Evolutionary conservation across 805 yeast genomes (phyloP).

Genomic region (Suhomyces sp.): DNA sequence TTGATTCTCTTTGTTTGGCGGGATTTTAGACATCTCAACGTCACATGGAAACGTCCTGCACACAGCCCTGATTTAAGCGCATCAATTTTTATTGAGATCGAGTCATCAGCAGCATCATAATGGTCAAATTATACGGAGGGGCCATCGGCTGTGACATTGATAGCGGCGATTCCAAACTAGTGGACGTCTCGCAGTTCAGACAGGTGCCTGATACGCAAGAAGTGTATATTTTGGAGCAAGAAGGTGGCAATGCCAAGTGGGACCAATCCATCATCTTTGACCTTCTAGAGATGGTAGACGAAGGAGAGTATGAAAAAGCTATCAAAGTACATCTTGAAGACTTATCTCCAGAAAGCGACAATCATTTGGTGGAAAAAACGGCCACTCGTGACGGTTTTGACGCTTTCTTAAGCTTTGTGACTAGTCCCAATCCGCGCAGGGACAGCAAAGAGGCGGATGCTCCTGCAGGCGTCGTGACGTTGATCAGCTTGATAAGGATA

Average conservation of each 20-base stretch:
- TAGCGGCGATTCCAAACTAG: constrained; percentile 32
- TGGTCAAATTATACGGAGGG: constrained; percentile 62
- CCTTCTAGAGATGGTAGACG: constrained; percentile 51
- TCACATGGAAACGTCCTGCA: not conserved
- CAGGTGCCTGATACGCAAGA: constrained; percentile 94
- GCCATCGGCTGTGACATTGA: constrained; percentile 51
- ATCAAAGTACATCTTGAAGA: constrained; percentile 56
- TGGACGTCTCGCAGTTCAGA: constrained; percentile 77
- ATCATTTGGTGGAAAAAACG: constrained; percentile 9
- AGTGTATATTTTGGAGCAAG: constrained; percentile 60
- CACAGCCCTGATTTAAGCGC: not conserved
- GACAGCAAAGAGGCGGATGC: constrained; percentile 12
- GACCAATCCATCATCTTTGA: constrained; percentile 66
- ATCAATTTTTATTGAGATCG: not conserved
- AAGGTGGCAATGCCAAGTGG: constrained; percentile 22
- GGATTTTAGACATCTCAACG: not conserved
- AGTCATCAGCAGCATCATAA: not conserved
- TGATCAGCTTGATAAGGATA: constrained; percentile 58
- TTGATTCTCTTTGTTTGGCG: not conserved
- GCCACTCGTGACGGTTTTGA: constrained; percentile 3
- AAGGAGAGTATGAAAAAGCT: constrained; percentile 37
- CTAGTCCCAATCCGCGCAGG: constrained; percentile 9
- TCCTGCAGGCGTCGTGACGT: constrained; percentile 37
- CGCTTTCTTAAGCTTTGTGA: constrained; percentile 3
- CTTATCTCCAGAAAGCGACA: constrained; percentile 32